phyloP scores from a whole-genome alignment of 1,284 basidiomycete species.

The Lentinus polychrous region DNA sequence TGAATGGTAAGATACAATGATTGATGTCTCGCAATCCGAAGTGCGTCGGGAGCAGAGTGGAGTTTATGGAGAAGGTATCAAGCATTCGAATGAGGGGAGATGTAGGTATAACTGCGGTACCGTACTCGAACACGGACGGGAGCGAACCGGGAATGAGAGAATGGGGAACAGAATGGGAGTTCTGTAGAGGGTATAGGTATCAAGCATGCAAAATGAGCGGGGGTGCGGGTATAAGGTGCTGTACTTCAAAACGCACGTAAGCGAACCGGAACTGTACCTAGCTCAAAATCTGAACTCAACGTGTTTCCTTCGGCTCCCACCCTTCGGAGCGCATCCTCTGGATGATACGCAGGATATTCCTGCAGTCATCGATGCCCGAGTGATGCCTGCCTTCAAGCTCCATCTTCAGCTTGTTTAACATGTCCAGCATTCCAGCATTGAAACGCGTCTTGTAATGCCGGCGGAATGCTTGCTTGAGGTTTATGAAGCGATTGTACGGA shows the following conservation, averaged over 20 bases:
- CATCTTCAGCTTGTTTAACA: conserved; percentile 20
- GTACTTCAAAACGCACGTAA: background rate
- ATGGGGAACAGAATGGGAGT: too few species aligned
- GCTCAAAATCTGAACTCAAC: background rate
- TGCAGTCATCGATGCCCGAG: conserved; percentile 36
- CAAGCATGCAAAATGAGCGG: too few species aligned
- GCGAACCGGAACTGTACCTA: background rate
- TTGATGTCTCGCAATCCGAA: background rate
- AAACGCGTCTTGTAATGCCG: conserved; percentile 15
- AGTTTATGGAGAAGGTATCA: too few species aligned
- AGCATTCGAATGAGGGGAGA: too few species aligned
- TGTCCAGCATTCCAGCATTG: conserved; percentile 21
- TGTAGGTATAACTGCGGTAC: too few species aligned
- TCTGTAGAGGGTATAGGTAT: too few species aligned
- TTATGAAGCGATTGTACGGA: conserved; percentile 25
- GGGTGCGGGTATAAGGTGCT: too few species aligned
- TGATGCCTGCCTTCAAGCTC: conserved; percentile 32
- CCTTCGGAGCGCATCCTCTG: conserved; percentile 20
- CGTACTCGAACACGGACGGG: too few species aligned
- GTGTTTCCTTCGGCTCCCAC: conserved; percentile 19
- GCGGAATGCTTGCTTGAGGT: conserved; percentile 24
- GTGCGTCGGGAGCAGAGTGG: too few species aligned
- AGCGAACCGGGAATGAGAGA: too few species aligned
- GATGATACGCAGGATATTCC: conserved; percentile 31
- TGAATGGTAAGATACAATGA: background rate